These are phyloP conservation scores for Erodium chrysanthum DNA, from an alignment of 441 rosid species.

Conservation along the genomic window DNA sequence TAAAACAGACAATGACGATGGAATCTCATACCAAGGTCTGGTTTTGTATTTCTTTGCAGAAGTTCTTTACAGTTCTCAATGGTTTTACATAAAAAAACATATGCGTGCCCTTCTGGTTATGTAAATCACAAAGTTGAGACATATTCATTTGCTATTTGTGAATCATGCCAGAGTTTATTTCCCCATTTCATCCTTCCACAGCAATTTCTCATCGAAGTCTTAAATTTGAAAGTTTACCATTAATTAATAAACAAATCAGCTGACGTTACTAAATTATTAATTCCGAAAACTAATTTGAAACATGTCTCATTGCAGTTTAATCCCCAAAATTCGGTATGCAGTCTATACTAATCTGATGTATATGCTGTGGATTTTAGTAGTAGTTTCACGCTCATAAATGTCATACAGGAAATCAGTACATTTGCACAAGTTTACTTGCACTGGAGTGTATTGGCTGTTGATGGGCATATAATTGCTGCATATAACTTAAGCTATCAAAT, in stretches of 20 bases:
- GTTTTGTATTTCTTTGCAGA: neutral
- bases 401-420: neutral
- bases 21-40: constrained; percentile 5
- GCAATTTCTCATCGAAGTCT: neutral
- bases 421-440: neutral
- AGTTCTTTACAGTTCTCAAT: neutral
- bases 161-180: neutral
- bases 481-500: neutral
- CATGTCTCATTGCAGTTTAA: no score
- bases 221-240: neutral
- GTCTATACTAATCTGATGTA: no score
- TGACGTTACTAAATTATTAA: no score
- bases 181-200: neutral
- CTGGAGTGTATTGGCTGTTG: neutral
- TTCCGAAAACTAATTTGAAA: no score
- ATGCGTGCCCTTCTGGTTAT: neutral
- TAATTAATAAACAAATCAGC: no score
- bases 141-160: neutral
- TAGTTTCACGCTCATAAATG: no score
- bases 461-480: neutral
- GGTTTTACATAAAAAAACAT: neutral
- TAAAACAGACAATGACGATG: neutral
- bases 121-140: no score
- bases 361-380: no score
- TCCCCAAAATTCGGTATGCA: no score